phyloP scores from a whole-genome alignment of 2,329 filamentous ascomycete species.

The Talaromyces sp. region DNA sequence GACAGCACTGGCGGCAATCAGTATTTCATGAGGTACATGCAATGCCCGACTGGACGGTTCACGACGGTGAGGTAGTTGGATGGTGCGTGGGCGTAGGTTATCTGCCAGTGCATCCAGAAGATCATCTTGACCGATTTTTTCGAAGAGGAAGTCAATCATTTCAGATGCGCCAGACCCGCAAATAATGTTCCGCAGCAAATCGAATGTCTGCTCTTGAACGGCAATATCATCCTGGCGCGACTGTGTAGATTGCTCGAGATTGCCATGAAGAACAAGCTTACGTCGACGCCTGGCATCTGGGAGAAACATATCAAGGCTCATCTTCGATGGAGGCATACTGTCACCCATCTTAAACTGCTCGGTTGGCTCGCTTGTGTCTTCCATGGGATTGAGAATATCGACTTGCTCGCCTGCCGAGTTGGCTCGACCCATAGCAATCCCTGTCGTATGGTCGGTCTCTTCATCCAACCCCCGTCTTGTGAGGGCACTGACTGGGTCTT shows the following conservation, averaged over 20 bases:
- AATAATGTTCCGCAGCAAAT: conserved; percentile 88
- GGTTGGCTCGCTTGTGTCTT: conserved; percentile 31
- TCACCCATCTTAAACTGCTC: conserved; percentile 41
- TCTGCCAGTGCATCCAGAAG: conserved; percentile 79
- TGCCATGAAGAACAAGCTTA: conserved; percentile 59
- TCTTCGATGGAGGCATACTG: conserved; percentile 44
- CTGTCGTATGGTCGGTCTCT: conserved; percentile 34
- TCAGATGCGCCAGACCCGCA: conserved; percentile 62
- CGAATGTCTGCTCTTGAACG: conserved; percentile 87
- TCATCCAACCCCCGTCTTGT: conserved; percentile 35
- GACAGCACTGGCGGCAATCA: conserved; percentile 77
- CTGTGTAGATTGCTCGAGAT: conserved; percentile 68
- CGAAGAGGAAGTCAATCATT: conserved; percentile 86
- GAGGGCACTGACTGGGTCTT: conserved; percentile 46
- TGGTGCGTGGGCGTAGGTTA: conserved; percentile 65
- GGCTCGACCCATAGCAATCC: conserved; percentile 56
- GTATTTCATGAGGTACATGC: conserved; percentile 61
- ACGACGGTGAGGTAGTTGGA: conserved; percentile 35
- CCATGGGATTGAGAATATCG: conserved; percentile 59
- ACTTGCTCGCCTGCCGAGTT: conserved; percentile 65
- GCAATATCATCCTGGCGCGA: conserved; percentile 76
- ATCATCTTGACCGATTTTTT: conserved; percentile 71
- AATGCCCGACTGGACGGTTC: conserved; percentile 34
- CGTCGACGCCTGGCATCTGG: conserved; percentile 44
- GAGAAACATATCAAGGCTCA: conserved; percentile 41